Evolutionary conservation across 2,329 filamentous ascomycete species (phyloP), one percentile per base, ranked within the genome.

Genomic region (Dissoconium aciculare): DNA sequence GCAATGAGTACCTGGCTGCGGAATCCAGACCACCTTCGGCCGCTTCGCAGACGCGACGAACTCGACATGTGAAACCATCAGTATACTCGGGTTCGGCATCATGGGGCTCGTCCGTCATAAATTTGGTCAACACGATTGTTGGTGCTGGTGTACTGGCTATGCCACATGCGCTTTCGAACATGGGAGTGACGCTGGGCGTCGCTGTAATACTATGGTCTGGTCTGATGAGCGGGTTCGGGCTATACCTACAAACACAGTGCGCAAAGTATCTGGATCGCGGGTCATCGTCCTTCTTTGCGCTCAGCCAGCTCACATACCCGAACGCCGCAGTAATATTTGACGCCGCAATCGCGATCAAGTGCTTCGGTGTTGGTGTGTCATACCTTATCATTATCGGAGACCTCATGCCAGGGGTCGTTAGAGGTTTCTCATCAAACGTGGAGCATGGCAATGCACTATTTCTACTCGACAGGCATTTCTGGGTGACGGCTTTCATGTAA

Each of bases 301-400:
- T 98, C 11, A 93, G 84, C 10, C 87, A 98, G 55, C 72, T 98
- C 40, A 95, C 89, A 4, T 98, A 95, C 49, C 89, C 89, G 1
- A 93, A 93, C 53, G 84, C 87, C 2, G 82, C 89, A 5, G 83
- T 98, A 27, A 67, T 95, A 27, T 98, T 98, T 54, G 89, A 98
- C 58, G 76, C 78, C 5, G 89, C 89, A 4, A 98, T 98, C 52
- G 84, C 87, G 9, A 74, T 98, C 51, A 98, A 98, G 55, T 98
- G 89, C 57, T 98, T 98, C 52, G 89, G 89, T 21, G 89, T 98
- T 6, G 89, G 81, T 13, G 82, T 95, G 36, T 94, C 84, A 46
- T 98, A 98, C 59, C 71, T 98, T 47, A 98, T 98, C 50, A 95
- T 98, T 49, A 95, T 98, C 45, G 89, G 89, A 30, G 89, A 98